phyloP scores from a whole-genome alignment of 208 protist genomes.

The Acanthamoeba royreba region DNA sequence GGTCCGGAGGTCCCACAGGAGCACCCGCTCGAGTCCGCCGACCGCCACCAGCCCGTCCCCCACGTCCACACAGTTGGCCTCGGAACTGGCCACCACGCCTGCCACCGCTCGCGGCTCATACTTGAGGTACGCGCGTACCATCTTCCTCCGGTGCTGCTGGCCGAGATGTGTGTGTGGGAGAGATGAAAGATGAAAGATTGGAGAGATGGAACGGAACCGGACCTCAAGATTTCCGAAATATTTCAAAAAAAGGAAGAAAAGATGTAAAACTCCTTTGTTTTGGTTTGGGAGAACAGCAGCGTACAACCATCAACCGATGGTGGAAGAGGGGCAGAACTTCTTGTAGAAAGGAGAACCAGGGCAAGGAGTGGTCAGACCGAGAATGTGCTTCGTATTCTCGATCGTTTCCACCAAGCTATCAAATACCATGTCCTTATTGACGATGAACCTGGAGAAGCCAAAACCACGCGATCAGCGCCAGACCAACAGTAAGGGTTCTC shows the following conservation, averaged over 20 bases:
- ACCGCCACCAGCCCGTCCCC: neutral
- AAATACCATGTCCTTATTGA: conserved; percentile 24
- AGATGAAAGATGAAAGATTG: too few relatives aligned
- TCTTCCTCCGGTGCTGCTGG: too few relatives aligned
- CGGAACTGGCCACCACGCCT: conserved; percentile 55
- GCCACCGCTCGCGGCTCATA: conserved; percentile 43
- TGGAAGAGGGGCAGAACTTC: neutral
- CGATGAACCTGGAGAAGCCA: neutral
- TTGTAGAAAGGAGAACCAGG: neutral
- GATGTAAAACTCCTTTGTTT: too few relatives aligned
- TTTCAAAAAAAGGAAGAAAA: too few relatives aligned
- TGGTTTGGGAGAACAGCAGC: too few relatives aligned
- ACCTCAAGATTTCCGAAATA: too few relatives aligned
- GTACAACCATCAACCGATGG: too few relatives aligned
- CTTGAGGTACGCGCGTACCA: conserved; percentile 72
- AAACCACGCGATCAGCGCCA: neutral
- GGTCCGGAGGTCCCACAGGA: conserved; percentile 60
- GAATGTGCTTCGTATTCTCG: neutral
- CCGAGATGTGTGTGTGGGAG: too few relatives aligned
- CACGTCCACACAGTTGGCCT: conserved; percentile 35
- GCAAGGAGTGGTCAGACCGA: neutral
- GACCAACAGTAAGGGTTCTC: neutral
- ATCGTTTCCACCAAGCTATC: neutral
- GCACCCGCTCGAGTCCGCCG: conserved; percentile 56
- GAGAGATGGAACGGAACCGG: too few relatives aligned